Conservation (phyloP, 2,329 filamentous ascomycete genomes). For the Raffaelea deltoideospora region DNA sequence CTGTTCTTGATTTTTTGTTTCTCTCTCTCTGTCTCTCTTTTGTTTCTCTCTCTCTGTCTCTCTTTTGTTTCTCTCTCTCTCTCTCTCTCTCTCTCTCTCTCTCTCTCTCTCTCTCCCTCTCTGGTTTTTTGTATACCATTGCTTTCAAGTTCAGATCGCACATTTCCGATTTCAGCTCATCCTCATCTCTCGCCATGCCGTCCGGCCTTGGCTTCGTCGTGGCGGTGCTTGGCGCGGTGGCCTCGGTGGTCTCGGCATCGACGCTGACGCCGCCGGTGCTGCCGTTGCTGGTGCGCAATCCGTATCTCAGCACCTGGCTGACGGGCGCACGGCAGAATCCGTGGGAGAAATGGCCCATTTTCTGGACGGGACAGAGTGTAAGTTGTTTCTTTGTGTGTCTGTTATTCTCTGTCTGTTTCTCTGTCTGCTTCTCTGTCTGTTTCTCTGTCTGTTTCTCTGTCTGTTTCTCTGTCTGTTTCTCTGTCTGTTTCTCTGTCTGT, state of each 20-base stretch:
- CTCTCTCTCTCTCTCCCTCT: neutral
- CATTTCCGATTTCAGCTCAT: neutral
- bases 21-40: neutral
- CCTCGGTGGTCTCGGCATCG: conserved; percentile 26
- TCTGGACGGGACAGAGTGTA: conserved; percentile 19
- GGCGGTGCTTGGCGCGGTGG: conserved; percentile 2
- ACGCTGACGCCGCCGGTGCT: conserved; percentile 40
- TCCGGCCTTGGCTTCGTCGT: conserved; percentile 3
- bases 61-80: neutral
- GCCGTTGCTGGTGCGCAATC: conserved; percentile 42
- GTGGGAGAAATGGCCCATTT: conserved; percentile 74
- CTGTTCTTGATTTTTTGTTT: neutral
- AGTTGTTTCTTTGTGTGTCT: conserved; percentile 1
- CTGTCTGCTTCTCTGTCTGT: too few species aligned
- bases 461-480: too few species aligned
- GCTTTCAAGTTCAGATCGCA: too few species aligned
- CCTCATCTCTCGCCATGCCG: conserved; percentile 4
- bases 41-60: neutral
- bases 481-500: too few species aligned
- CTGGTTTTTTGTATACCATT: neutral
- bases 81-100: neutral
- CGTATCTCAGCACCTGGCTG: conserved; percentile 47
- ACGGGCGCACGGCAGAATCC: conserved; percentile 54
- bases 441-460: too few species aligned
- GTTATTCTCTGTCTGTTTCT: neutral